phyloP scores from a whole-genome alignment of 1,284 basidiomycete genomes.

The Papiliotrema fonsecae region DNA sequence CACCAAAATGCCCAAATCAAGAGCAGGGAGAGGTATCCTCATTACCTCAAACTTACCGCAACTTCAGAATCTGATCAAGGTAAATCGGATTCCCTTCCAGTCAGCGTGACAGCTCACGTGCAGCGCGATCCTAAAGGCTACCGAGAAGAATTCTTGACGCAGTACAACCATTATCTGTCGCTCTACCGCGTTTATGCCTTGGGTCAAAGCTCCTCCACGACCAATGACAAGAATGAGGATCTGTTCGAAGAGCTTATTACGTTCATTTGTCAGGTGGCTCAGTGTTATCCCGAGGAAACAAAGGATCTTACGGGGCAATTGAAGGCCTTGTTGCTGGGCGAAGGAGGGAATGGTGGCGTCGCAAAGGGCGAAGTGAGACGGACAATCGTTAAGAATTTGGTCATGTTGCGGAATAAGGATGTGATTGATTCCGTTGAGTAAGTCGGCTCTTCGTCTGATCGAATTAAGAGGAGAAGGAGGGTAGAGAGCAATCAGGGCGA shows the following conservation, averaged over 20 bases:
- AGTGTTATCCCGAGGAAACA: conserved; percentile 84
- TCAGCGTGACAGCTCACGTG: conserved; percentile 31
- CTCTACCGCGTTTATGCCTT: conserved; percentile 64
- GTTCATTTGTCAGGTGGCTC: conserved; percentile 68
- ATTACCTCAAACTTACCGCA: conserved; percentile 57
- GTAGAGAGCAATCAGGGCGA: conserved; percentile 6
- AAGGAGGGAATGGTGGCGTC: conserved; percentile 25
- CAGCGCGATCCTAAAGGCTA: conserved; percentile 79
- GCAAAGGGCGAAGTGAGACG: conserved; percentile 60
- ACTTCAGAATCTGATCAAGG: conserved; percentile 91
- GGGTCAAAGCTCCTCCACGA: conserved; percentile 23
- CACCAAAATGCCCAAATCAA: conserved; percentile 36
- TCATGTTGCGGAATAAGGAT: conserved; percentile 88
- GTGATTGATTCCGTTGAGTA: conserved; percentile 89
- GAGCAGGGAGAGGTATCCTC: conserved; percentile 44
- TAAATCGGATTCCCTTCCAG: conserved; percentile 1
- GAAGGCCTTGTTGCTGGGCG: conserved; percentile 62
- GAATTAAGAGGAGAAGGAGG: too few relatives aligned
- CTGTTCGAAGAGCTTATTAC: conserved; percentile 79
- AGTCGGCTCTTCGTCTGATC: conserved; percentile 36
- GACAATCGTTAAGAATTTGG: conserved; percentile 78
- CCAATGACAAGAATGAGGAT: conserved; percentile 61
- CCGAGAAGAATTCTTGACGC: conserved; percentile 94
- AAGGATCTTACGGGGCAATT: conserved; percentile 74
- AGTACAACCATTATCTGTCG: conserved; percentile 94